Conservation (phyloP, 2,329 filamentous ascomycete genomes). For the Metarhizium guizhouense region DNA sequence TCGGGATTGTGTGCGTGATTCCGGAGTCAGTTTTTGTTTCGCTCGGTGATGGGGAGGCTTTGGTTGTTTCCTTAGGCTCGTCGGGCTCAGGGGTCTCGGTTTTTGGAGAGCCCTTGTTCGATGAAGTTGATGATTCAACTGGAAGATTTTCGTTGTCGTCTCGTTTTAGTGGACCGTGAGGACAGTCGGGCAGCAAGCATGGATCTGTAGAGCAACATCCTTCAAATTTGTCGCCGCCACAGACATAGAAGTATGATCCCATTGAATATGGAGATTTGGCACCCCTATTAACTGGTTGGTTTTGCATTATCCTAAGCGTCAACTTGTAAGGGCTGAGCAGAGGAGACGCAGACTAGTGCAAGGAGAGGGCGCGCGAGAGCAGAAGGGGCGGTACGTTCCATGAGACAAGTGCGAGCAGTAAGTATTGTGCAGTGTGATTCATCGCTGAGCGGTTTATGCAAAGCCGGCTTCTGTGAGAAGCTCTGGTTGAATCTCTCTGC, state of each 20-base stretch:
- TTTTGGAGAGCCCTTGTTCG: background rate
- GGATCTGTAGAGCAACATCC: constrained; percentile 39
- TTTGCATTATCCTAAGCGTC: background rate
- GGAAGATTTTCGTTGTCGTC: background rate
- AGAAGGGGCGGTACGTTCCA: too few relatives aligned
- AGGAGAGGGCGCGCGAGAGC: background rate
- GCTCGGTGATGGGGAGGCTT: constrained; percentile 3
- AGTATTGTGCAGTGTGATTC: too few relatives aligned
- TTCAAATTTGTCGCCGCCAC: constrained; percentile 23
- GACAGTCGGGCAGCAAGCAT: constrained; percentile 20
- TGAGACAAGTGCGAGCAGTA: too few relatives aligned
- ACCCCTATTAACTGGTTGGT: background rate
- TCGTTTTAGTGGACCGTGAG: constrained; percentile 19
- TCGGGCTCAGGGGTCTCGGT: background rate
- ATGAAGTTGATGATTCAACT: background rate
- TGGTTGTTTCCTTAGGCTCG: background rate
- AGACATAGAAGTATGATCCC: constrained; percentile 27
- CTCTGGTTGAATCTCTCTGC: too few relatives aligned
- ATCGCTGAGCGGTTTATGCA: too few relatives aligned
- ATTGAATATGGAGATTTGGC: constrained; percentile 15
- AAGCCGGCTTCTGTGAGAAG: too few relatives aligned
- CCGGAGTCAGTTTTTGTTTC: constrained; percentile 25
- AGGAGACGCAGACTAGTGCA: background rate
- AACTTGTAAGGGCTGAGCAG: background rate
- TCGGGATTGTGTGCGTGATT: constrained; percentile 26